Conservation (phyloP, 2,329 filamentous ascomycete genomes). For the Colletotrichum limetticola region DNA sequence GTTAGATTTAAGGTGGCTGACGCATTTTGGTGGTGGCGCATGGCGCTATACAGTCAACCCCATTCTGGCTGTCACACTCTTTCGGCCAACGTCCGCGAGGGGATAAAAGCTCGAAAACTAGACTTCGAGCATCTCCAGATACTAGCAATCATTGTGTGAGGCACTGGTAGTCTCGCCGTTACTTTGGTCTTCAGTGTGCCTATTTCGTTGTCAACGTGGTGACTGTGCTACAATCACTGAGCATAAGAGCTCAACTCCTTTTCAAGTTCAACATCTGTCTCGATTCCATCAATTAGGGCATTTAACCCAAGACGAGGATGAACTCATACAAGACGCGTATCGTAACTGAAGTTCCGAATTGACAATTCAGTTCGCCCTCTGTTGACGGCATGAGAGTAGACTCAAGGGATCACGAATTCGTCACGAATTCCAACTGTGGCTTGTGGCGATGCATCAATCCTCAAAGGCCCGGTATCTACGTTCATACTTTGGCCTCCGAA, state of each 20-base stretch:
- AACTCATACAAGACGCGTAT: no score
- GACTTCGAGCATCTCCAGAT: neutral
- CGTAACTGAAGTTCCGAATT: neutral
- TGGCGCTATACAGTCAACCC: neutral
- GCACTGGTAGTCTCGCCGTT: no score
- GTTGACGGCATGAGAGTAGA: neutral
- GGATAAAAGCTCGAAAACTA: neutral
- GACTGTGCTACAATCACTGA: no score
- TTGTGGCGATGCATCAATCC: neutral
- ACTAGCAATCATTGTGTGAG: no score
- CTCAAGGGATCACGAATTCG: neutral
- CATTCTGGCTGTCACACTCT: neutral
- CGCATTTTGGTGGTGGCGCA: neutral
- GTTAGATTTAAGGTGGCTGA: neutral
- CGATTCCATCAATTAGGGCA: no score
- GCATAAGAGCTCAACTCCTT: no score
- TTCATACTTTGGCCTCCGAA: neutral
- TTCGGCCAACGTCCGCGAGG: conserved; percentile 18
- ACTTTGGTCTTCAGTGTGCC: no score
- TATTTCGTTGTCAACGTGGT: no score
- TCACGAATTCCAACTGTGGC: neutral
- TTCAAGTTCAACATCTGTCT: no score
- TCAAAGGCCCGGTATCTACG: neutral
- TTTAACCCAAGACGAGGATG: no score
- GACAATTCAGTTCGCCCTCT: no score